phyloP scores from a whole-genome alignment of 306 rosid species.

The Astragalus glycyphyllos region DNA sequence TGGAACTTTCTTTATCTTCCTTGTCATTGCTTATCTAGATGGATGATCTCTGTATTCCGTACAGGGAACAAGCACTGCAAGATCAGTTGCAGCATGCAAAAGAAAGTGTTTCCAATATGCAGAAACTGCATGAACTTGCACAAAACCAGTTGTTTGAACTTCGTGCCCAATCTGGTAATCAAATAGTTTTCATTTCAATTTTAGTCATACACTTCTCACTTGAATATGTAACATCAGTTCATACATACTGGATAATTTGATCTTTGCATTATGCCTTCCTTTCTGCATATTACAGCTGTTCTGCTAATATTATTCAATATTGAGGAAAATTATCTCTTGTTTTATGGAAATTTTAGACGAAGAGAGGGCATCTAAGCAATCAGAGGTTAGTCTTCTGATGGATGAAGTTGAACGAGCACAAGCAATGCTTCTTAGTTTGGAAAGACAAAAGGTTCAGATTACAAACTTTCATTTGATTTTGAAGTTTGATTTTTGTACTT shows the following conservation, averaged over 20 bases:
- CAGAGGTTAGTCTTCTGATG: constrained; percentile 82
- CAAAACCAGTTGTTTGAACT: constrained; percentile 95
- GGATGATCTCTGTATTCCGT: constrained; percentile 39
- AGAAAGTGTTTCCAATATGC: constrained; percentile 96
- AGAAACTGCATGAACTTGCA: constrained; percentile 92
- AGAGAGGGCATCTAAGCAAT: constrained; percentile 88
- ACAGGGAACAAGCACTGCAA: constrained; percentile 89
- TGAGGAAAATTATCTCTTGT: constrained; percentile 22
- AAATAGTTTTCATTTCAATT: constrained; percentile 36
- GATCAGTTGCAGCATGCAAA: constrained; percentile 90
- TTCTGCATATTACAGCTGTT: constrained; percentile 32
- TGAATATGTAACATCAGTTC: constrained; percentile 32
- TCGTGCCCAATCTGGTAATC: constrained; percentile 92
- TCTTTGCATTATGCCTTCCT: constrained; percentile 31
- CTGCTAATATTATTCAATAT: background rate
- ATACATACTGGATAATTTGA: constrained; percentile 27
- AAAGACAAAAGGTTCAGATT: constrained; percentile 58
- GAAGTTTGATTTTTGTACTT: constrained; percentile 34
- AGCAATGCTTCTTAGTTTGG: constrained; percentile 56
- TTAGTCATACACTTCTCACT: constrained; percentile 26
- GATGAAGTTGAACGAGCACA: constrained; percentile 68
- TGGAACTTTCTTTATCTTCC: constrained; percentile 34
- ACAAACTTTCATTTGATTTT: constrained; percentile 36
- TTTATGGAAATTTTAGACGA: constrained; percentile 61
- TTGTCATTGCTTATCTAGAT: constrained; percentile 29